phyloP scores from a whole-genome alignment of 805 yeast species.

The Pachysolen tannophilus region DNA sequence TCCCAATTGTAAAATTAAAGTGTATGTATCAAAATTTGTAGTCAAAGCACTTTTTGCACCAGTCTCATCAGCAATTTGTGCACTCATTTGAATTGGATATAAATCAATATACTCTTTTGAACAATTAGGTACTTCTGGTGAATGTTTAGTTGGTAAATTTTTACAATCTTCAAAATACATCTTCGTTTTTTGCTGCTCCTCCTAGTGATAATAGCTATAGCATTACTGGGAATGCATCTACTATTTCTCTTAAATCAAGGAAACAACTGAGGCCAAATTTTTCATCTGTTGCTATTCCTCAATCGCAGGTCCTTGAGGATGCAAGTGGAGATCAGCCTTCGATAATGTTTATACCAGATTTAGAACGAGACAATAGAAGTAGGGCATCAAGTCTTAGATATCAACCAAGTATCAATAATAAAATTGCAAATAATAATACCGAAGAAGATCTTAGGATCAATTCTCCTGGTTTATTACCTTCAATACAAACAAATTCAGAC shows the following conservation, averaged over 20 bases:
- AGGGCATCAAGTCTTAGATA: constrained; percentile 8
- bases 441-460: not conserved
- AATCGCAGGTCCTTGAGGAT: constrained; percentile 57
- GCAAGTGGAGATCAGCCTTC: constrained; percentile 65
- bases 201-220: too few relatives aligned
- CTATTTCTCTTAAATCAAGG: not conserved
- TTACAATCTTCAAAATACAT: too few relatives aligned
- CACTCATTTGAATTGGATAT: constrained; percentile 96
- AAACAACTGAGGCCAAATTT: constrained; percentile 48
- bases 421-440: constrained; percentile 6
- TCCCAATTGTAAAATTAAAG: constrained; percentile 87
- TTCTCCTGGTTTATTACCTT: constrained; percentile 6
- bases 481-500: not conserved
- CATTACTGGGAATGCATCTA: too few relatives aligned
- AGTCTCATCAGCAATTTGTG: constrained; percentile 56
- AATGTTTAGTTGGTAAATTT: constrained; percentile 52
- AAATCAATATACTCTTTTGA: constrained; percentile 64
- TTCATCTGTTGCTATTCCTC: constrained; percentile 65
- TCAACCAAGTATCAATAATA: constrained; percentile 11
- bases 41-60: constrained; percentile 65
- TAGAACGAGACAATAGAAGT: constrained; percentile 15
- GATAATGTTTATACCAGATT: constrained; percentile 49
- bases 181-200: too few relatives aligned
- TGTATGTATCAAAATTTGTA: constrained; percentile 93
- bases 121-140: constrained; percentile 19